Percentiles rank a stretch among this genome's conserved stretches.
Conservation (phyloP, 768 basidiomycete species). For the Psilocybe sp. region DNA sequence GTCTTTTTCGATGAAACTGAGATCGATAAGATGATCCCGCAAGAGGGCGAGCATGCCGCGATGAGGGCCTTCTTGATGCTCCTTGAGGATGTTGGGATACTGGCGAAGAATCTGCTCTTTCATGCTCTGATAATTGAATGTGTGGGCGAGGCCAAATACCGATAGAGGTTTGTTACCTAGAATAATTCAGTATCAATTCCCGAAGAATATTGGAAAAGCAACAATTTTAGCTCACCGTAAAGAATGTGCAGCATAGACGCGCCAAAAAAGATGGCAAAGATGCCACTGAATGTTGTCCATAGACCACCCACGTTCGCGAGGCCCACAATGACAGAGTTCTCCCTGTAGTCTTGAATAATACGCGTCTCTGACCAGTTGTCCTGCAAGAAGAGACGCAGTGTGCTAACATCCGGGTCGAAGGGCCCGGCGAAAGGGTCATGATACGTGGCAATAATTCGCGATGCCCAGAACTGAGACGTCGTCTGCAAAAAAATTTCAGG, state of each 20-base stretch:
- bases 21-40: conserved; percentile 3
- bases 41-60: conserved; percentile 1
- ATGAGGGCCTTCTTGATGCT: neutral
- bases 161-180: conserved; percentile 8
- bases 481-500: no score
- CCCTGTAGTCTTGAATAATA: conserved; percentile 14
- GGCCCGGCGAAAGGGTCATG: no score
- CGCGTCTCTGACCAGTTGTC: conserved; percentile 10
- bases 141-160: conserved; percentile 6
- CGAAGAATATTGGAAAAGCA: neutral
- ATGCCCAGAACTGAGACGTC: no score
- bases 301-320: conserved; percentile 16
- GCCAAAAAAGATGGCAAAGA: conserved; percentile 16
- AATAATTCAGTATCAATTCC: neutral
- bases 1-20: conserved; percentile 2
- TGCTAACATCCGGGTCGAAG: no score
- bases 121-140: neutral
- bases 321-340: conserved; percentile 11
- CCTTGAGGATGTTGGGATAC: neutral
- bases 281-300: conserved; percentile 11
- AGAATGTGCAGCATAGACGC: conserved; percentile 8
- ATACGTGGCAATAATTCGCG: no score
- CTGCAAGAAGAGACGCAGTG: neutral
- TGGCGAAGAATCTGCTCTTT: neutral
- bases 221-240: conserved; percentile 7